Base-by-base conservation (phyloP, 2,329 filamentous ascomycete species). In the Colletotrichum brevisporum region DNA sequence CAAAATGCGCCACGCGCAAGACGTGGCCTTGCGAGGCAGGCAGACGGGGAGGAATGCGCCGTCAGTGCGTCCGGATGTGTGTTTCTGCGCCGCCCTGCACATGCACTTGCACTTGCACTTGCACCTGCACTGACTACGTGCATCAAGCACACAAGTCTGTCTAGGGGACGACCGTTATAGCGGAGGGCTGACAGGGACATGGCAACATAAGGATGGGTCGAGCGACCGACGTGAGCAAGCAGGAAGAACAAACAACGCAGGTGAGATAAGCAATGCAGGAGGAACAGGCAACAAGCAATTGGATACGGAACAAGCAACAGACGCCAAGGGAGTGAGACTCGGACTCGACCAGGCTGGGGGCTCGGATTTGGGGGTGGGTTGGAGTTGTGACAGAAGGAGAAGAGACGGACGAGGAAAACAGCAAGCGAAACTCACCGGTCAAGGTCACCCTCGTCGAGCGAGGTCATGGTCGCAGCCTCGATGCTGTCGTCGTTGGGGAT, bases 21-120 rank as follows among this genome's bases (percentile, higher is more conserved):
- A 67, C 56, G 67, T 67, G 67, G 63, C 51, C 63, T 56, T 67
- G 63, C 31, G 45, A 21, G 56, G 67, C 47, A 43, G 62, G 15
- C 57, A 36, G 39, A 56, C 24, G 45, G 50, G 27, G 31, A 36
- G 31, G 18, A n/a, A 54, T 53, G 39, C 67, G 15, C 50, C 58
- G 52, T 41, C 58, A 27, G 45, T 56, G 56, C 63, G 67, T 51
- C 52, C 51, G 55, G 62, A 53, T 61, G 67, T 36, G 31, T 36
- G 31, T 36, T 10, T 36, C 31, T 36, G 31, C 31, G 31, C 6
- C 31, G 31, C 31, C 31, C 8, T 36, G 31, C 31, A 36, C 31
- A 9, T 36, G 31, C 31, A 36, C 31, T 36, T 36, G 31, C 31
- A 36, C 31, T 36, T 36, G 31, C 31, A 36, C 31, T 9, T 31